phyloP scores from a whole-genome alignment of 2,329 filamentous ascomycete genomes.

The Sporothrix luriei region DNA sequence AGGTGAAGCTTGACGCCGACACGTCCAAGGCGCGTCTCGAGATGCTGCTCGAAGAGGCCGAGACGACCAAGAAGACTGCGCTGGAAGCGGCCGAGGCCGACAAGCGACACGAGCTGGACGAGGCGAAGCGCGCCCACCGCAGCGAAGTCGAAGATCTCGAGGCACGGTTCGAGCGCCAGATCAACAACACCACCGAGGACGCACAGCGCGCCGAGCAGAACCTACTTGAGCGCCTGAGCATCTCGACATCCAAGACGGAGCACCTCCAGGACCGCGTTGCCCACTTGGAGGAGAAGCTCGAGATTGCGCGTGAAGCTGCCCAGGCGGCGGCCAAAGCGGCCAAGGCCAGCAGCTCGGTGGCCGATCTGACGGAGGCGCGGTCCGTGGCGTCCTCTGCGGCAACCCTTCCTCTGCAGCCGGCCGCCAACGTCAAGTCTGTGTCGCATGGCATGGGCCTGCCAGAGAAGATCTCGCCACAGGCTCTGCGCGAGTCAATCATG shows the following conservation, averaged over 20 bases:
- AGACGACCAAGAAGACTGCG: slow-evolving; percentile 58
- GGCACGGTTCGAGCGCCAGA: slow-evolving; percentile 71
- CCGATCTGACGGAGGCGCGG: slow-evolving; percentile 39
- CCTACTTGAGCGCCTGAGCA: slow-evolving; percentile 75
- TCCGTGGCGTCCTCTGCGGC: slow-evolving; percentile 23
- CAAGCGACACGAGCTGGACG: slow-evolving; percentile 54
- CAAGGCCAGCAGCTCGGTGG: slow-evolving; percentile 45
- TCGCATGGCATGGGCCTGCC: slow-evolving; percentile 59
- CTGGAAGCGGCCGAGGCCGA: slow-evolving; percentile 25
- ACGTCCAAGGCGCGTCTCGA: slow-evolving; percentile 79
- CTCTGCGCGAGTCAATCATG: slow-evolving; percentile 91
- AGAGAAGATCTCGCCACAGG: slow-evolving; percentile 91
- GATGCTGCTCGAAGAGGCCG: slow-evolving; percentile 79
- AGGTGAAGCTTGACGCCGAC: slow-evolving; percentile 75
- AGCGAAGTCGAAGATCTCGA: slow-evolving; percentile 74
- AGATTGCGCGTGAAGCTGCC: slow-evolving; percentile 85
- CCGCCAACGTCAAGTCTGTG: slow-evolving; percentile 42
- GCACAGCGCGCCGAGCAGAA: slow-evolving; percentile 77
- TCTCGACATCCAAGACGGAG: slow-evolving; percentile 81
- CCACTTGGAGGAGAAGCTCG: slow-evolving; percentile 86
- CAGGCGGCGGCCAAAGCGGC: slow-evolving; percentile 79
- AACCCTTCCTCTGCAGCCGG: slow-evolving; percentile 38
- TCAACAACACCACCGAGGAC: slow-evolving; percentile 77
- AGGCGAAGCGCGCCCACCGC: slow-evolving; percentile 61
- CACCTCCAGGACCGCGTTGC: slow-evolving; percentile 82